These are phyloP conservation scores for Globisporangium cystogenes DNA, from an alignment of 352 stramenopile genomes.

Conservation along the genomic window DNA sequence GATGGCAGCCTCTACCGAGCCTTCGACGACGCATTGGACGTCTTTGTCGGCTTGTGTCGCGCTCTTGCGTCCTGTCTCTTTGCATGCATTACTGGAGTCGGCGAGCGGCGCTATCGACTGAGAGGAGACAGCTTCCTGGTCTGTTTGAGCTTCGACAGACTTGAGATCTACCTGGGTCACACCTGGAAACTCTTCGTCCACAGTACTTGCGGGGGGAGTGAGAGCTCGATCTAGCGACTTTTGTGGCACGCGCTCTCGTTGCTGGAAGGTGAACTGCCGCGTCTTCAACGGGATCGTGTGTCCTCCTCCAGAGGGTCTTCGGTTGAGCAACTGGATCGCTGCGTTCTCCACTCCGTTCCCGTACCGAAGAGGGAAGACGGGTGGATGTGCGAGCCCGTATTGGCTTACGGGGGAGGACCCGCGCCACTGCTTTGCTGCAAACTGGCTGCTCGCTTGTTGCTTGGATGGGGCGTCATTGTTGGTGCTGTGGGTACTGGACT, in stretches of 20 bases:
- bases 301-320: neutral
- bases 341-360: neutral
- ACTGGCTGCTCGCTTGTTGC: neutral
- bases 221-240: neutral
- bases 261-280: constrained; percentile 10
- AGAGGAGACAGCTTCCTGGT: neutral
- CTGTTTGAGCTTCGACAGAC: neutral
- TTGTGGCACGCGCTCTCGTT: neutral
- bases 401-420: neutral
- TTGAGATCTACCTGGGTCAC: neutral
- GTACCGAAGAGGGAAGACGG: constrained; percentile 10
- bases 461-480: neutral
- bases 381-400: neutral
- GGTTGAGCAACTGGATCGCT: constrained; percentile 8
- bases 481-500: neutral
- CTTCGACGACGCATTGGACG: neutral
- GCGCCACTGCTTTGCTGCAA: neutral
- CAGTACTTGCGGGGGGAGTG: neutral
- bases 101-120: neutral
- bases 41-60: neutral
- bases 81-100: neutral
- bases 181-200: neutral
- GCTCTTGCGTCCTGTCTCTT: neutral
- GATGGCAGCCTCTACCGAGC: neutral
- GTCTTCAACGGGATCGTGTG: constrained; percentile 2